These are phyloP conservation scores for Elsinoe batatas DNA, from an alignment of 2,329 filamentous ascomycete species.

Conservation along the genomic window DNA sequence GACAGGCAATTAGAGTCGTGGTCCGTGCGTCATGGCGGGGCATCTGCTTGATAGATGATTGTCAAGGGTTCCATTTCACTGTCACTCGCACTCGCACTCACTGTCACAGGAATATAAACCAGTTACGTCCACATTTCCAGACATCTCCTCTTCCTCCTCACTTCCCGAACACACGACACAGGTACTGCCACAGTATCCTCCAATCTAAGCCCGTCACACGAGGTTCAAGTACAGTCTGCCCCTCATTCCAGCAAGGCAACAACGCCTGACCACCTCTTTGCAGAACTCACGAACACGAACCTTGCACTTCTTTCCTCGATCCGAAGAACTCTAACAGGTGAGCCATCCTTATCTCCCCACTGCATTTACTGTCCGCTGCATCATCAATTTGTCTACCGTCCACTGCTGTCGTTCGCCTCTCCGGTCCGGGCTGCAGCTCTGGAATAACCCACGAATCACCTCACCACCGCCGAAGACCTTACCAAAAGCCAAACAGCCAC, in stretches of 20 bases:
- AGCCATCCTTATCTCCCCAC: background rate
- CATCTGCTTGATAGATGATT: conserved; percentile 2
- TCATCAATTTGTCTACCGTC: too few relatives aligned
- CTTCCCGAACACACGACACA: too few relatives aligned
- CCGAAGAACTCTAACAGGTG: background rate
- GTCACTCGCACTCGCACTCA: background rate
- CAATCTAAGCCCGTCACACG: background rate
- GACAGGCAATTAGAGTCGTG: background rate
- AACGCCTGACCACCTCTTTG: background rate
- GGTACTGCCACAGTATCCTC: too few relatives aligned
- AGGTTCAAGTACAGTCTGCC: background rate
- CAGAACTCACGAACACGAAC: background rate
- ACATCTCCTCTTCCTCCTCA: background rate
- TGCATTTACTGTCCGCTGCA: background rate
- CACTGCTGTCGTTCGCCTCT: too few relatives aligned
- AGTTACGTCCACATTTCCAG: too few relatives aligned
- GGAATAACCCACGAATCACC: background rate
- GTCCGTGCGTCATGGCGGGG: conserved; percentile 8
- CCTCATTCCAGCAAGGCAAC: conserved; percentile 9
- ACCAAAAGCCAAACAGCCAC: background rate
- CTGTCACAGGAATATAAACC: background rate
- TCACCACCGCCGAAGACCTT: background rate
- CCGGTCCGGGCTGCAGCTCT: background rate
- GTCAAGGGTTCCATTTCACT: background rate
- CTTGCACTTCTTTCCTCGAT: background rate